Evolutionary conservation across 345 rosid genomes (phyloP), one percentile per base, ranked within the genome.

Genomic region (Adansonia digitata): DNA sequence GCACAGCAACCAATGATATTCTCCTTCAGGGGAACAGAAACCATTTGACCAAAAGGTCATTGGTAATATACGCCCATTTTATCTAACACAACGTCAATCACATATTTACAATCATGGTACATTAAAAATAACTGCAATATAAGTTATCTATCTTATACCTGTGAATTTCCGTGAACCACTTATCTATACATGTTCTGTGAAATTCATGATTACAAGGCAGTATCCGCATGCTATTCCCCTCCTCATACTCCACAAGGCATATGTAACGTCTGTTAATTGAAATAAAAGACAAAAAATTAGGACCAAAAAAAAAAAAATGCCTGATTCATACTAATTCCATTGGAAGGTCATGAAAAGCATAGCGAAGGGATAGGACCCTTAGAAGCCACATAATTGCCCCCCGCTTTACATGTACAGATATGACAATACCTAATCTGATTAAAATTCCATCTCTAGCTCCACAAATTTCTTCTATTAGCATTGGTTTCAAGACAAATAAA

Each of bases 81-180:
- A 29, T 45, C 14, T 48, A 17, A 37, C 14, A 61, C 53, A 13
- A 2, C 52, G 26, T 18, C 35, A 51, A 4, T 39, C 15, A 40
- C 37, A 73, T 17, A 73, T 31, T 20, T 74, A 48, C 0, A 46
- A 31, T 74, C 26, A 62, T 9, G 18, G 2, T 22, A 64, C 48
- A 48, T n/a, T 40, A 48, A 37, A 34, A 63, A n/a, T 1, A 64
- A 65, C 2, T 13, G 27, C 22, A 45, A 45, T 7, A 51, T 64
- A 7, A 35, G 24, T 35, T 2, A 48, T 53, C 56, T 52, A 15
- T 46, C 49, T 18, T 51, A 53, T 89, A 95, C 99, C 99, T 95
- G 86, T 95, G 99, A 75, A 95, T 88, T 90, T 95, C 98, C 78
- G 89, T 95, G 49, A 95, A 94, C 99, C 99, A 95, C 82, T 89